These are phyloP conservation scores for Blyttiomyces sp. DNA, from an alignment of 371 early-diverging fungal genomes.

Conservation along the genomic window DNA sequence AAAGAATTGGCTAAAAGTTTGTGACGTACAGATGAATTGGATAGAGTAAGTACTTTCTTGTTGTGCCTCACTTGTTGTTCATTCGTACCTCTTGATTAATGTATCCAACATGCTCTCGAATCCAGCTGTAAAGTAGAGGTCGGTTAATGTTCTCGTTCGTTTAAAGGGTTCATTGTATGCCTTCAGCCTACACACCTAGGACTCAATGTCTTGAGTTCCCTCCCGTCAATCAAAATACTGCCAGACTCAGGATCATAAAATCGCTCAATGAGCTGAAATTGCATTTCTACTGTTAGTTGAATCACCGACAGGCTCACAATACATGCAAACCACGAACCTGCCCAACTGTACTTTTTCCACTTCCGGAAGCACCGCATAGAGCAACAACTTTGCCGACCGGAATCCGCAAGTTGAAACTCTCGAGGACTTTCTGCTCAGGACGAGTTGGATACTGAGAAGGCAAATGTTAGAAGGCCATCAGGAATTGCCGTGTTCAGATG, in stretches of 20 bases:
- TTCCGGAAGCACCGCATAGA: slow-evolving; percentile 51
- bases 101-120: slow-evolving; percentile 37
- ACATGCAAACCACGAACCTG: slow-evolving; percentile 7
- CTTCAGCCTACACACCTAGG: slow-evolving; percentile 34
- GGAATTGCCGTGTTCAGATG: no score
- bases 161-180: no score
- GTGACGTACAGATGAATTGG: background rate
- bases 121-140: slow-evolving; percentile 14
- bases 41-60: background rate
- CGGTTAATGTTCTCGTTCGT: no score
- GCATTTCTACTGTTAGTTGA: slow-evolving; percentile 2
- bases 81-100: slow-evolving; percentile 47
- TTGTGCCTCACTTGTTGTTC: no score
- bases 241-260: slow-evolving; percentile 82
- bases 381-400: slow-evolving; percentile 51
- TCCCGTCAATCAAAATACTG: slow-evolving; percentile 82
- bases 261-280: slow-evolving; percentile 33
- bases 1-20: slow-evolving; percentile 75
- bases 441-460: slow-evolving; percentile 38
- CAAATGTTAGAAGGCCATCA: background rate
- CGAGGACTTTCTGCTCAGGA: slow-evolving; percentile 31
- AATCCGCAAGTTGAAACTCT: slow-evolving; percentile 37
- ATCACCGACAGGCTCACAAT: no score
- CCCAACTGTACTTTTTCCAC: slow-evolving; percentile 54
- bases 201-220: slow-evolving; percentile 63